Evolutionary conservation across 139 green algal genomes (phyloP).

Genomic region (Micractinium sp.): DNA sequence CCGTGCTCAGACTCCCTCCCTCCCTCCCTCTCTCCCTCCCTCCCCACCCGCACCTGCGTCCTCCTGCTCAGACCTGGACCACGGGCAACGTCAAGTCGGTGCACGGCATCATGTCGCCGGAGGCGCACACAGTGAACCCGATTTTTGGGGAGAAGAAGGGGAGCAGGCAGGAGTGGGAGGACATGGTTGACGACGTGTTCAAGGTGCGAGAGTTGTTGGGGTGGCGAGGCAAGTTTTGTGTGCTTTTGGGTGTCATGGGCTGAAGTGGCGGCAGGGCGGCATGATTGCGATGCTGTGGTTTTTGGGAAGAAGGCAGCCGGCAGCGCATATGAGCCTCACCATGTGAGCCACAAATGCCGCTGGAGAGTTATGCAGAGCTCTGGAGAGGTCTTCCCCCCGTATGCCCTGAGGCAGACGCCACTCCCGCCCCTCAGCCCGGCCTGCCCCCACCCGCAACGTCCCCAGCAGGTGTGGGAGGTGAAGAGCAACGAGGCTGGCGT

Average conservation of each 20-base stretch:
- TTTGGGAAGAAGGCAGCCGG: not conserved
- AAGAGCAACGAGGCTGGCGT: constrained; percentile 21
- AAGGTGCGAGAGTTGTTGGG: not conserved
- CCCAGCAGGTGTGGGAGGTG: constrained; percentile 29
- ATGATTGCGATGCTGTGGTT: not conserved
- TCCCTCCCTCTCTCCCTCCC: not conserved
- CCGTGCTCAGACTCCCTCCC: too few species aligned
- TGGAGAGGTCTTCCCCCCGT: not conserved
- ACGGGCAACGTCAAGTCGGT: constrained; percentile 3
- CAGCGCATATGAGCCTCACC: too few species aligned
- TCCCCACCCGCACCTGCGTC: too few species aligned
- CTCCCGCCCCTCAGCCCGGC: not conserved
- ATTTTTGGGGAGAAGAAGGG: constrained; percentile 28
- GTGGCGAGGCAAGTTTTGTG: too few species aligned
- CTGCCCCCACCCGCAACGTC: not conserved
- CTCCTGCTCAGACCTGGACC: not conserved
- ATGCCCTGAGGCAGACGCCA: not conserved
- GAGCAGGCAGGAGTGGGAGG: constrained; percentile 33
- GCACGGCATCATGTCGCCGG: constrained; percentile 11
- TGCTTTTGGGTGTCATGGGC: too few species aligned
- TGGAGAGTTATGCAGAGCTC: too few species aligned
- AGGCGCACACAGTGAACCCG: constrained; percentile 10
- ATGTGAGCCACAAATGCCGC: not conserved
- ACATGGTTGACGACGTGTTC: constrained; percentile 28
- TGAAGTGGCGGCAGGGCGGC: too few species aligned